Conservation (phyloP, 208 protist species). For the Porcisia hertigi region DNA sequence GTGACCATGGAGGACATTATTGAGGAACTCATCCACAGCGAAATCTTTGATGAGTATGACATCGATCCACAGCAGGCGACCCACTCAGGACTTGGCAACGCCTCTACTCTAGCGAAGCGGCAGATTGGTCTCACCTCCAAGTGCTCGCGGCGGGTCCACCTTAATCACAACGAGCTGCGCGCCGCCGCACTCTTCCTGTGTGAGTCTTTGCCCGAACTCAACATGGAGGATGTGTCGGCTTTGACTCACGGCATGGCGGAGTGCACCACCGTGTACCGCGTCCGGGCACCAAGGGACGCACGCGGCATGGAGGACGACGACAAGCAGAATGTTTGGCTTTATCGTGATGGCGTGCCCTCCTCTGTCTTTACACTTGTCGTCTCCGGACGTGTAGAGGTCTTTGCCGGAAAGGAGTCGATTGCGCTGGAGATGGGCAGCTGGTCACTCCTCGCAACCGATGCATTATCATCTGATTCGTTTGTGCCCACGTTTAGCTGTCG, state of each 20-base stretch:
- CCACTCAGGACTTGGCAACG: slow-evolving; percentile 14
- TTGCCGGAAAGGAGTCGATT: slow-evolving; percentile 83
- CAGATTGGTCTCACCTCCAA: slow-evolving; percentile 80
- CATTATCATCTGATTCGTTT: slow-evolving; percentile 59
- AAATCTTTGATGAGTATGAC: slow-evolving; percentile 98
- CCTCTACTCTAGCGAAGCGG: slow-evolving; percentile 38
- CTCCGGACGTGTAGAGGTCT: slow-evolving; percentile 82
- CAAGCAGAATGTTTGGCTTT: slow-evolving; percentile 91
- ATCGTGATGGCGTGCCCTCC: slow-evolving; percentile 77
- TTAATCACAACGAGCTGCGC: slow-evolving; percentile 85
- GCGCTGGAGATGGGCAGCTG: slow-evolving; percentile 84
- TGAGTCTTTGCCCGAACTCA: slow-evolving; percentile 79
- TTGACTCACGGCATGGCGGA: slow-evolving; percentile 60
- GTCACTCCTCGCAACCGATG: slow-evolving; percentile 77
- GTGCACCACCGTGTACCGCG: slow-evolving; percentile 70
- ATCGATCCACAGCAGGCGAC: slow-evolving; percentile 44
- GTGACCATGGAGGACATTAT: slow-evolving; percentile 97
- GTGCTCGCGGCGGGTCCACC: slow-evolving; percentile 69
- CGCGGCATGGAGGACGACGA: slow-evolving; percentile 74
- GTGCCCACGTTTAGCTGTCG: slow-evolving; percentile 88
- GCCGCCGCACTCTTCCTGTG: slow-evolving; percentile 82
- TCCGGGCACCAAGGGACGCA: slow-evolving; percentile 75
- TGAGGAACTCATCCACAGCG: slow-evolving; percentile 96
- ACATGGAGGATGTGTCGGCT: slow-evolving; percentile 44
- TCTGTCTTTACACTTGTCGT: slow-evolving; percentile 87